Conservation (phyloP, 139 green algal genomes). For the Limnomonas spitsbergensis region DNA sequence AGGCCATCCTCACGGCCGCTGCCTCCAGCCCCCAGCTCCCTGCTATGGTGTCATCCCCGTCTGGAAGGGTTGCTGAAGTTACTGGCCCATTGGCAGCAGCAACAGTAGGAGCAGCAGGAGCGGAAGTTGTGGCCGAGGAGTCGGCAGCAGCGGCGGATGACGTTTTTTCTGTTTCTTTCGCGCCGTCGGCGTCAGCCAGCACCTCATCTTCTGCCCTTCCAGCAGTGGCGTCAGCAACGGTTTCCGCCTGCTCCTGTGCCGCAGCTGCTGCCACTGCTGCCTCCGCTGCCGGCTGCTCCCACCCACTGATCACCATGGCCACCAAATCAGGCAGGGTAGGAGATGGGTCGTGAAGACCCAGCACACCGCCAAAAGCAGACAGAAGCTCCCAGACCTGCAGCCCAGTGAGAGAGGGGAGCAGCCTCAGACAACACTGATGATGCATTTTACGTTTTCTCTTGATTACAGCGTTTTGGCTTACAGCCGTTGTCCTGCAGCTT, state of each 20-base stretch:
- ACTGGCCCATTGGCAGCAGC: neutral
- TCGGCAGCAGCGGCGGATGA: neutral
- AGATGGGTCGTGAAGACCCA: neutral
- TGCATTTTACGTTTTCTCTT: no score
- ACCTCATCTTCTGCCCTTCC: neutral
- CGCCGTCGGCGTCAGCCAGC: no score
- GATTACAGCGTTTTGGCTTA: no score
- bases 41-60: no score
- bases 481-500: no score
- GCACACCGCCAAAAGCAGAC: neutral
- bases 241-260: neutral
- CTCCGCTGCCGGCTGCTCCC: neutral
- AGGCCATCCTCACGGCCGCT: no score
- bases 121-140: neutral
- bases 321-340: neutral
- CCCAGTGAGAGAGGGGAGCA: neutral
- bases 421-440: neutral
- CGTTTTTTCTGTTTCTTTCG: no score
- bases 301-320: neutral
- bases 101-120: neutral
- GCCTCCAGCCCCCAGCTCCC: no score
- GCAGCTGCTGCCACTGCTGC: neutral
- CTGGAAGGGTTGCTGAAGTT: no score
- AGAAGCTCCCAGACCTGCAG: slow-evolving; percentile 1
- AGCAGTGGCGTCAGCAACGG: neutral